Evolutionary conservation across 345 rosid species (phyloP), one percentile per base, ranked within the genome.

Genomic region (Capsella bursapastoris): DNA sequence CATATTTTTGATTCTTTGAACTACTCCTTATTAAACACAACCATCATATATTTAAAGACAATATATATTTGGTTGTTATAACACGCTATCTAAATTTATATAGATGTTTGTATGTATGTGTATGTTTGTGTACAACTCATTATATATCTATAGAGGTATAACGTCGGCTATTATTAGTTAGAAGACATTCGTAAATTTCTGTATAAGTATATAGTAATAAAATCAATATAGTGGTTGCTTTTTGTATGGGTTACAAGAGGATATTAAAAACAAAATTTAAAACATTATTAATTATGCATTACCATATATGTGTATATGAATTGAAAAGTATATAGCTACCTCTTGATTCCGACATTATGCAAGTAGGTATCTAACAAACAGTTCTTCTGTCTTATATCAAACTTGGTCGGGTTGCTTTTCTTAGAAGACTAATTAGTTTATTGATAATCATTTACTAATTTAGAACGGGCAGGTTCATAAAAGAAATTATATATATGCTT

Each of bases 361-460:
- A 69, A 69, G 79, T 70, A 62, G 79, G 75, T 76, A 38, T 45
- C 51, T 55, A 70, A 57, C 71, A 64, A 40, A 77, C 71, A 64
- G 5, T 64, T 29, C 56, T 70, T 44, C 50, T 77, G 76, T 77
- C 76, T 41, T 66, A 10, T 62, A 62, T 69, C 25, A 65, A 69
- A 16, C 48, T 70, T 77, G 68, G 80, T 76, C 66, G 75, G 75
- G 48, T 56, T 70, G 71, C 80, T 70, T 69, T 76, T 62, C 47
- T 63, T 47, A 47, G 66, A 63, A 63, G 74, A 70, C 59, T 53
- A 60, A 22, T 22, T 22, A 70, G 22, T 57, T 61, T 45, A 56
- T 45, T 56, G 48, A 31, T 70, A 52, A 63, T 56, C 22, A 11
- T 62, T 76, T 76, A 27, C 79, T 45, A 53, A 18, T 62, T 45